Evolutionary conservation across 2,329 filamentous ascomycete genomes (phyloP), one percentile per base, ranked within the genome.

Genomic region (Helminthosporium solani): DNA sequence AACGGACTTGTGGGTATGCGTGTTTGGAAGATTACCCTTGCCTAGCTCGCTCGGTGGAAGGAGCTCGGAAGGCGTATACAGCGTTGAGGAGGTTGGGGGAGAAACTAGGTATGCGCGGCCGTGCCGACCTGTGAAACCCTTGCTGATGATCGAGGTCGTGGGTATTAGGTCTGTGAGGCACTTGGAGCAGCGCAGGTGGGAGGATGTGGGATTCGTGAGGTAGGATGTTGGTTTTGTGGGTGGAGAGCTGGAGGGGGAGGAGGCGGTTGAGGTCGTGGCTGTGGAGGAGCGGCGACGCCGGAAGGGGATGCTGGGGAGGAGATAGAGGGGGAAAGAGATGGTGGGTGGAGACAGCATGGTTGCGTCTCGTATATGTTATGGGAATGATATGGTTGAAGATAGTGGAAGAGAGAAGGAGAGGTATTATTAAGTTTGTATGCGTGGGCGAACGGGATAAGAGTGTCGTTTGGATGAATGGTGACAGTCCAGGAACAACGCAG

Each of bases 111-210:
- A 85, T 33, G 82, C 82, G 46, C 82, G 79, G 5, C 82, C 82
- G 62, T 85, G 79, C 15, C 82, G 78, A 51, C 82, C 82, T 19
- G 80, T 85, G 67, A 85, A 85, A 43, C 82, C 82, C 70, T 84
- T 84, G 69, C 73, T 78, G 58, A 85, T 80, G 46, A 85, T 83
- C 51, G 82, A 80, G 5, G 75, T 75, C 14, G 78, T 78, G 43
- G 80, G 73, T 52, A 80, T 80, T 37, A 85, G 73, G 58, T 84
- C 79, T 9, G 78, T 71, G 33, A 80, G 76, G 61, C 82, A 85
- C 54, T 77, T 76, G 21, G 76, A 73, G 66, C 82, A 85, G 56
- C 76, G 78, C 19, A 85, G 74, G 62, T 79, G 78, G 2, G 81
- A 81, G 39, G 71, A 67, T 57, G 79, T 53, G 11, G 51, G 41